Conservation (phyloP, 116 monocot species). For the Iris pallida region DNA sequence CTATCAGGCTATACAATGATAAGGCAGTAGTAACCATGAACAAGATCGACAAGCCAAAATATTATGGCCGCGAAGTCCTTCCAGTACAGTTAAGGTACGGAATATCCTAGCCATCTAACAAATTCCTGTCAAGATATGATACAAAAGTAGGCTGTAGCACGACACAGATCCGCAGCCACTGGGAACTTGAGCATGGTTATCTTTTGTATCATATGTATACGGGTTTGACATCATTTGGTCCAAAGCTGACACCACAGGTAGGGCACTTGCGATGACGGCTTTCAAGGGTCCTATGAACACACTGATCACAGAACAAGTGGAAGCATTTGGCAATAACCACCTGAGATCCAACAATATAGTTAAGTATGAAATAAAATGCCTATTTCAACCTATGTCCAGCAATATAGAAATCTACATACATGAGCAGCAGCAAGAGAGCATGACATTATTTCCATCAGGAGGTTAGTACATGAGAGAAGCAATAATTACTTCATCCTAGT, state of each 20-base stretch:
- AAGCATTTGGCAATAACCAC: slow-evolving; percentile 94
- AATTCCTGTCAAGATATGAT: slow-evolving; percentile 2
- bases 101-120: slow-evolving; percentile 10
- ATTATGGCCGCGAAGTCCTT: neutral
- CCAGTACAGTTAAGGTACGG: neutral
- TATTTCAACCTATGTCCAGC: neutral
- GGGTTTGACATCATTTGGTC: slow-evolving; percentile 86
- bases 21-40: no score
- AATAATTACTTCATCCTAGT: no score
- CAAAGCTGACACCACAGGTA: slow-evolving; percentile 58
- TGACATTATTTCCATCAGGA: no score
- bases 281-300: slow-evolving; percentile 51
- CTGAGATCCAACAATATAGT: slow-evolving; percentile 24
- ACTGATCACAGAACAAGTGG: slow-evolving; percentile 83
- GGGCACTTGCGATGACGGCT: slow-evolving; percentile 86
- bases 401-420: neutral
- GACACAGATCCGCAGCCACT: neutral
- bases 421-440: neutral
- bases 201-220: slow-evolving; percentile 58
- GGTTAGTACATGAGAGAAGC: no score
- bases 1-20: neutral
- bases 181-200: neutral
- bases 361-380: neutral
- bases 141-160: neutral
- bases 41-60: neutral